Evolutionary conservation across 2,329 filamentous ascomycete species (phyloP), one percentile per base, ranked within the genome.

Genomic region (Fusarium sp.): DNA sequence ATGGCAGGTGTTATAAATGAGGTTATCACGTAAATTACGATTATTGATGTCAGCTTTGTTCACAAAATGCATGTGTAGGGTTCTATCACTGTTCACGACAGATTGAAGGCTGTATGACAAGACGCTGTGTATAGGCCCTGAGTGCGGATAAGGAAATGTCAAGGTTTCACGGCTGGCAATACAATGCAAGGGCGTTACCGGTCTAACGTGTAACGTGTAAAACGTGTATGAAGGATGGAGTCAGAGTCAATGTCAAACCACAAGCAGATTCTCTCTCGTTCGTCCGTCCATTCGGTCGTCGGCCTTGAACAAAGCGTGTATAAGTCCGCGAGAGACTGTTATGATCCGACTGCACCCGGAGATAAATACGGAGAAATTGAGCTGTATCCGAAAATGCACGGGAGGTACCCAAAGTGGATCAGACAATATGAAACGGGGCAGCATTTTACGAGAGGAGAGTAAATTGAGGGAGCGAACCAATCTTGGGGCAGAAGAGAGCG

Each of bases 351-450:
- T 11, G 33, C 13, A 20, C 20, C n/a, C 64, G 65, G 65, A 68
- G 65, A 68, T 68, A 68, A 42, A 67, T 41, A 41, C 39, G 62
- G 65, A 62, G 56, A 68, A 68, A 48, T 47, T 26, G 26, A 22
- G 26, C 53, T 68, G 48, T 39, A 70, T 70, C 66, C 66, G 66
- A 69, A 51, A 65, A 58, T 39, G 26, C 22, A 33, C 30, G 16
- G 45, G 12, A 28, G 12, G 20, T 47, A 28, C 57, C 57, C 54
- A 35, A 35, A 55, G 57, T 41, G 57, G 57, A 54, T 14, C n/a
- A 38, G 14, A 26, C 11, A 24, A 26, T 20, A 41, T 41, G 45
- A 51, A 54, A 41, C 35, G 11, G 35, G 41, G 2, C 33, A 50
- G 55, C 24, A 12, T 36, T 28, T 33, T 28, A 28, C 24, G 24